Percentiles rank a stretch among this genome's conserved stretches.
These are phyloP conservation scores for Nicotiana benthamiana DNA, from an alignment of 257 asterid genomes.

Conservation along the genomic window DNA sequence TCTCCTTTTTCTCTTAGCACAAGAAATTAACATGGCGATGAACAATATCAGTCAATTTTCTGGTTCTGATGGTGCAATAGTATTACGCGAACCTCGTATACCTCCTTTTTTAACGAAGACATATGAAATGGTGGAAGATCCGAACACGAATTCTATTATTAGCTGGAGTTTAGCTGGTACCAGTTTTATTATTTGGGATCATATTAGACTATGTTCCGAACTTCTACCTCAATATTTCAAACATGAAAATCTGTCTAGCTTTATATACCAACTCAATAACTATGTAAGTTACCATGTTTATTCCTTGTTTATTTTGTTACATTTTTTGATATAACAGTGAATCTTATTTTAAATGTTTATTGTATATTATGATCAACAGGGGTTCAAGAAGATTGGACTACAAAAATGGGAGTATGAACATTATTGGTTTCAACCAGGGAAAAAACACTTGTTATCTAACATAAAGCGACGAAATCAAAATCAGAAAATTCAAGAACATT, in stretches of 20 bases:
- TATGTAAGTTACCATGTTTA: conserved; percentile 28
- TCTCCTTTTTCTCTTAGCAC: not conserved
- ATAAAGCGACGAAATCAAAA: conserved; percentile 28
- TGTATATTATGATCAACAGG: conserved; percentile 21
- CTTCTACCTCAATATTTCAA: conserved; percentile 42
- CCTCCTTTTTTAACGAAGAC: conserved; percentile 51
- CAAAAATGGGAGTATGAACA: conserved; percentile 47
- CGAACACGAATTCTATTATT: conserved; percentile 29
- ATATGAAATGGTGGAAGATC: conserved; percentile 45
- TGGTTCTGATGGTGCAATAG: not conserved
- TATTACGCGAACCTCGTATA: conserved; percentile 11
- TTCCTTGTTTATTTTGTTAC: not conserved
- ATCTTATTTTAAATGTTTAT: not conserved
- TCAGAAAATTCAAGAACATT: not conserved
- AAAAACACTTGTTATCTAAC: conserved; percentile 30
- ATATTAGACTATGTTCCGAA: conserved; percentile 30
- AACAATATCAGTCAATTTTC: not conserved
- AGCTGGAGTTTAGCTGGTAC: conserved; percentile 43
- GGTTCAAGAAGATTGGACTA: conserved; percentile 51
- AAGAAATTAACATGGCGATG: not conserved
- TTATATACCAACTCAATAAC: conserved; percentile 57
- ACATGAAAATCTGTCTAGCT: conserved; percentile 53
- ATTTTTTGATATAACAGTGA: no score
- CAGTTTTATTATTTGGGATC: conserved; percentile 51
- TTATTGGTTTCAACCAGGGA: conserved; percentile 41